A percentile compares a stretch with the other conserved stretches of the same genome.
Evolutionary conservation across 2,329 filamentous ascomycete species (phyloP).

Genomic region (Juglanconis oblonga): DNA sequence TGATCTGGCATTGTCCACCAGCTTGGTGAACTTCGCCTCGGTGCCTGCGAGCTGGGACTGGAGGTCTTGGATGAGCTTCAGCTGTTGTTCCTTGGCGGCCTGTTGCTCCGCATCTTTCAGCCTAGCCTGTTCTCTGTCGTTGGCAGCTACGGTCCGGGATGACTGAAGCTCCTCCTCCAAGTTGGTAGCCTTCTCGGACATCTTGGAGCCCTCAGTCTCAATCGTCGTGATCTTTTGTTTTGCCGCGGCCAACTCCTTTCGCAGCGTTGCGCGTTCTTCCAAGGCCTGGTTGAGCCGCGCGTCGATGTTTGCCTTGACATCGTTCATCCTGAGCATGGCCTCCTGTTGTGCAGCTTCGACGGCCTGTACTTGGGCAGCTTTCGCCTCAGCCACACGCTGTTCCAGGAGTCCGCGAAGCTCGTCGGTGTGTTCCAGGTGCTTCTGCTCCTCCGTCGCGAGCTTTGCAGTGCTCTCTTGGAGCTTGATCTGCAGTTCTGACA

Average conservation of each 20-base stretch:
- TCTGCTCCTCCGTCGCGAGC: slow-evolving; percentile 17
- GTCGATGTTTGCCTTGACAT: slow-evolving; percentile 25
- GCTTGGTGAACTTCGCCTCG: slow-evolving; percentile 1
- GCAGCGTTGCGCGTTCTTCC: slow-evolving; percentile 21
- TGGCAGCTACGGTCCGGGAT: not conserved
- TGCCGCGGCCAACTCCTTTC: slow-evolving; percentile 26
- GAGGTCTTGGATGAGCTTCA: not conserved
- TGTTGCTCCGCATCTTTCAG: not conserved
- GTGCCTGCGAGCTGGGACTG: not conserved
- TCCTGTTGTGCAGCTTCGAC: slow-evolving; percentile 29
- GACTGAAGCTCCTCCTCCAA: slow-evolving; percentile 5
- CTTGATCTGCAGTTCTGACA: slow-evolving; percentile 20
- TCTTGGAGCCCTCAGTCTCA: slow-evolving; percentile 7
- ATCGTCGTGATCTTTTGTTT: slow-evolving; percentile 22
- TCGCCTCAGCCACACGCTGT: slow-evolving; percentile 20
- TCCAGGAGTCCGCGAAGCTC: slow-evolving; percentile 21
- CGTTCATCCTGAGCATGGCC: slow-evolving; percentile 27
- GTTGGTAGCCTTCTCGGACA: slow-evolving; percentile 6
- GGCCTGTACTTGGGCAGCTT: slow-evolving; percentile 22
- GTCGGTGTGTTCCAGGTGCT: slow-evolving; percentile 16
- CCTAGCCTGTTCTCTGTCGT: not conserved
- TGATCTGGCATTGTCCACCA: slow-evolving; percentile 4
- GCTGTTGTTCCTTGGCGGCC: not conserved
- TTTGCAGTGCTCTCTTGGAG: slow-evolving; percentile 18
- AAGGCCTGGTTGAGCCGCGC: slow-evolving; percentile 24